Conservation (phyloP, 306 rosid genomes). For the Adenanthera pavonina region DNA sequence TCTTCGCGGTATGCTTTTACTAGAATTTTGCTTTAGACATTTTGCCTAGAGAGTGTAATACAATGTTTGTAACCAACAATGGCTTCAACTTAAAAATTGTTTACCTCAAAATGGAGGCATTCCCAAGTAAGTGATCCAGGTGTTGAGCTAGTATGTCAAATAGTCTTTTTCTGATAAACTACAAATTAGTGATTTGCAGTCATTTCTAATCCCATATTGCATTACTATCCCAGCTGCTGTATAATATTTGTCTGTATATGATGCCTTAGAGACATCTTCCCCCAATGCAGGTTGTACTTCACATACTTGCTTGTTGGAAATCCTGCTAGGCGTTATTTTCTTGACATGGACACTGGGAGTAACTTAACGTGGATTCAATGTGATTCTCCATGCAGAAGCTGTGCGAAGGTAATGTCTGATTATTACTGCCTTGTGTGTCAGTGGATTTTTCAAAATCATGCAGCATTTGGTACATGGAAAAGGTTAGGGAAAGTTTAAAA, state of each 20-base stretch:
- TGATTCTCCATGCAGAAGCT: constrained; percentile 85
- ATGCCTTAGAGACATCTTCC: constrained; percentile 34
- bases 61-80: constrained; percentile 17
- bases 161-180: constrained; percentile 16
- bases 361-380: constrained; percentile 90
- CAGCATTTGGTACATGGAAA: no score
- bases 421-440: not conserved
- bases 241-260: not conserved
- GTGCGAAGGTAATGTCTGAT: constrained; percentile 67
- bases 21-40: not conserved
- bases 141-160: not conserved
- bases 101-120: constrained; percentile 19
- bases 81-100: not conserved
- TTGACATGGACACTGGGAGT: constrained; percentile 88
- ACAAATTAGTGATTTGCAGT: constrained; percentile 24
- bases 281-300: constrained; percentile 65
- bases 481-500: no score
- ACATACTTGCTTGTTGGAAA: constrained; percentile 66
- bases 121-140: not conserved
- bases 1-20: constrained; percentile 10
- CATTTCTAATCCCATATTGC: not conserved
- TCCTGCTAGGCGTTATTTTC: constrained; percentile 77
- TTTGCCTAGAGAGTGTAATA: constrained; percentile 7
- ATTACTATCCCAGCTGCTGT: not conserved
- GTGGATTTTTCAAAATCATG: constrained; percentile 15